Percentiles rank a stretch among this genome's conserved stretches.
phyloP scores from a whole-genome alignment of 352 stramenopile genomes.

The Phytophthora sojae region DNA sequence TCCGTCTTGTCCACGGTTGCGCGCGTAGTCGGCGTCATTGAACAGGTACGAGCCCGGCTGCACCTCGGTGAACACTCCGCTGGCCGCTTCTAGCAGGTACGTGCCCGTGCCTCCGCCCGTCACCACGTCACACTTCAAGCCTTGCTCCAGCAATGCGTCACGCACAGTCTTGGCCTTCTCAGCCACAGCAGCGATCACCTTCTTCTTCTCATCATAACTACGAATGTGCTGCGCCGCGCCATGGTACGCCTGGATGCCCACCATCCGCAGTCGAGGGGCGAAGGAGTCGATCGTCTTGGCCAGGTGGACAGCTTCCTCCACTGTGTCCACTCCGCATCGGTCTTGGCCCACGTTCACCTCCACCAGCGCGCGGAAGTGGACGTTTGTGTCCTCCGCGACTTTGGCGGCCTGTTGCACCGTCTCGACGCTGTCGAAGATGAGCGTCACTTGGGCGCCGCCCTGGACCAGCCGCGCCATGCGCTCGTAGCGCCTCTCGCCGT shows the following conservation, averaged over 20 bases:
- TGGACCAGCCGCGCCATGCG: constrained; percentile 56
- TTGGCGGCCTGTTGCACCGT: constrained; percentile 49
- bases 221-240: constrained; percentile 78
- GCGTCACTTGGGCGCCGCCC: constrained; percentile 52
- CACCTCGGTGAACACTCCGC: constrained; percentile 76
- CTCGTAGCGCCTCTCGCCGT: constrained; percentile 48
- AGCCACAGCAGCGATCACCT: constrained; percentile 50
- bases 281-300: constrained; percentile 41
- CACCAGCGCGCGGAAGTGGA: constrained; percentile 66
- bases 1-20: constrained; percentile 57
- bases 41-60: constrained; percentile 84
- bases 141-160: constrained; percentile 40
- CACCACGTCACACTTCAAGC: constrained; percentile 63
- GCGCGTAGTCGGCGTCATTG: constrained; percentile 78
- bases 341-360: constrained; percentile 83
- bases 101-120: constrained; percentile 78
- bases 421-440: constrained; percentile 68
- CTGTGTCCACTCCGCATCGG: constrained; percentile 70
- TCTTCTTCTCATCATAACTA: constrained; percentile 55
- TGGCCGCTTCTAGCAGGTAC: constrained; percentile 66
- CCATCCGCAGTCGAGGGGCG: constrained; percentile 40
- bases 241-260: constrained; percentile 80
- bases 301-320: constrained; percentile 53
- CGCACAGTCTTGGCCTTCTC: constrained; percentile 51
- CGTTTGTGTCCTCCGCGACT: constrained; percentile 25